Conservation (phyloP, 805 yeast genomes). For the Zygotorulaspora danielsina region DNA sequence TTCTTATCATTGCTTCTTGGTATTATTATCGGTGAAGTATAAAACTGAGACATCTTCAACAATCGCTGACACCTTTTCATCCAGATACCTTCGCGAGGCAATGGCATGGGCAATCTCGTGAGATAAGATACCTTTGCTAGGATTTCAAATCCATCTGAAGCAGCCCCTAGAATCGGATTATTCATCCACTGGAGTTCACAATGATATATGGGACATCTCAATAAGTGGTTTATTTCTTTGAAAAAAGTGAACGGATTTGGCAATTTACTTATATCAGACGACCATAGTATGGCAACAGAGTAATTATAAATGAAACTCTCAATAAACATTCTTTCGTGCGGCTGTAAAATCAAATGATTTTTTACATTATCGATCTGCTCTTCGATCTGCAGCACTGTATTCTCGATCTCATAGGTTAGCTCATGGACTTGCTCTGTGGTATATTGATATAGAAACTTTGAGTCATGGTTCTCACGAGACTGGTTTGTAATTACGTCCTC, state of each 20-base stretch:
- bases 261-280: conserved; percentile 33
- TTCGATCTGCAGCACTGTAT: conserved; percentile 8
- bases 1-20: conserved; percentile 6
- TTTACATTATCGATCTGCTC: conserved; percentile 5
- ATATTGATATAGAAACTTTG: not conserved
- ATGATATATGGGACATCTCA: conserved; percentile 37
- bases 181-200: conserved; percentile 43
- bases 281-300: conserved; percentile 38
- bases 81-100: conserved; percentile 12
- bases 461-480: not conserved
- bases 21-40: conserved; percentile 13
- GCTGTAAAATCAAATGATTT: conserved; percentile 13
- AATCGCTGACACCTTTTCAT: conserved; percentile 12
- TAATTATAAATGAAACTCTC: conserved; percentile 46
- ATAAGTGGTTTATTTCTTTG: conserved; percentile 31
- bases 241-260: conserved; percentile 44
- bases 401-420: conserved; percentile 15
- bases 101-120: conserved; percentile 19
- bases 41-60: conserved; percentile 12
- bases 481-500: not conserved
- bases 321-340: conserved; percentile 37
- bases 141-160: conserved; percentile 36
- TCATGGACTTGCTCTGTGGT: conserved; percentile 9
- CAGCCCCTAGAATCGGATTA: conserved; percentile 41
- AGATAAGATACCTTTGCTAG: conserved; percentile 38